phyloP scores from a whole-genome alignment of 1,284 basidiomycete genomes.

The Cryptococcus hybrid region DNA sequence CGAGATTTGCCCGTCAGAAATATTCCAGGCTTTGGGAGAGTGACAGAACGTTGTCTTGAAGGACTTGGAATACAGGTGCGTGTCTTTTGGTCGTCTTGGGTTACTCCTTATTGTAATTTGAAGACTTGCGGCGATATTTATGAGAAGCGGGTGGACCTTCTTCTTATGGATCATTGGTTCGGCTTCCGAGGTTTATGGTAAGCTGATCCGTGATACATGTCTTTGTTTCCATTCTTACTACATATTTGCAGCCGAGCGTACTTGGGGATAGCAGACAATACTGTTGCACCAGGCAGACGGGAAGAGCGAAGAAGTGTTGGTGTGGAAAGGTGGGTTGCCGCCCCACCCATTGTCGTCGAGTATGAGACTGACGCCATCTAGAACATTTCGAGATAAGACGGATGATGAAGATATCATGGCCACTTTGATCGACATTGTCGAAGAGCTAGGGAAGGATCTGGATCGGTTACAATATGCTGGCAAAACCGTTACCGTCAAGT shows the following conservation, averaged over 20 bases:
- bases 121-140: conserved; percentile 87
- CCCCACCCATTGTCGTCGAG: background rate
- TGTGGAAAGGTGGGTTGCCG: conserved; percentile 65
- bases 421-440: conserved; percentile 74
- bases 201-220: conserved; percentile 10
- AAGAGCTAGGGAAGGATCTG: conserved; percentile 77
- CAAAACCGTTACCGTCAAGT: conserved; percentile 50
- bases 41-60: conserved; percentile 79
- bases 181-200: conserved; percentile 67
- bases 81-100: conserved; percentile 4
- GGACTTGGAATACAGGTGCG: conserved; percentile 77
- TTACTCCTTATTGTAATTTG: background rate
- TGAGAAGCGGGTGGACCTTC: conserved; percentile 65
- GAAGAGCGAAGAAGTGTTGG: conserved; percentile 88
- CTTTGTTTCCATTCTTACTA: conserved; percentile 5
- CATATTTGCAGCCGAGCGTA: conserved; percentile 55
- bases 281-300: conserved; percentile 67
- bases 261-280: conserved; percentile 80
- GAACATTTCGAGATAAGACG: conserved; percentile 70
- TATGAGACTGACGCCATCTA: conserved; percentile 36
- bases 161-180: conserved; percentile 81
- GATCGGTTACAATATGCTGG: conserved; percentile 52
- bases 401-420: conserved; percentile 65
- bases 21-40: conserved; percentile 82
- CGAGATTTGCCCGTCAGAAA: conserved; percentile 47